These are phyloP conservation scores for Monosporozyma servazzii DNA, from an alignment of 805 yeast genomes.

Conservation along the genomic window DNA sequence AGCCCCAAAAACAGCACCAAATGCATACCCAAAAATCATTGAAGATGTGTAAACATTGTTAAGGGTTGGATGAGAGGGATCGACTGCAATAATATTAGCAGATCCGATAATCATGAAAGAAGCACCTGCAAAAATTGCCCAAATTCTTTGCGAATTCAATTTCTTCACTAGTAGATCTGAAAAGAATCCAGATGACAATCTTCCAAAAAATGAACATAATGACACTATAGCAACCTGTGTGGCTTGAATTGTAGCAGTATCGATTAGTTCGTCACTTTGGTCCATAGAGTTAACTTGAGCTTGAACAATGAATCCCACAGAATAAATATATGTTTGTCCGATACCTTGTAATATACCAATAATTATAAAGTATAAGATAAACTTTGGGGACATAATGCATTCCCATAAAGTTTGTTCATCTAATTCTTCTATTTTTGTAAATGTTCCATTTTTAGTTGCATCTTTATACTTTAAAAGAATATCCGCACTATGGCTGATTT, in stretches of 20 bases:
- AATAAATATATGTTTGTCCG: conserved; percentile 64
- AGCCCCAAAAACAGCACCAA: conserved; percentile 64
- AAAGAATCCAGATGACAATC: conserved; percentile 54
- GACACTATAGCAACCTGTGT: conserved; percentile 63
- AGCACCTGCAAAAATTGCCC: conserved; percentile 48
- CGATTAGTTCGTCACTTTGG: conserved; percentile 2
- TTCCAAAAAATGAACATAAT: conserved; percentile 53
- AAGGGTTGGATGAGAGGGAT: conserved; percentile 20
- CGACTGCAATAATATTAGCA: conserved; percentile 24
- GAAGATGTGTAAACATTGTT: conserved; percentile 42
- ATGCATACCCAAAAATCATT: conserved; percentile 49
- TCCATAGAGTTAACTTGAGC: conserved; percentile 32
- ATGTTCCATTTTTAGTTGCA: neutral
- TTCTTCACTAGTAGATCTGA: conserved; percentile 51
- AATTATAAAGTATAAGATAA: conserved; percentile 44
- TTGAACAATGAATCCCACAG: conserved; percentile 64
- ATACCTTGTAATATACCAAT: conserved; percentile 51
- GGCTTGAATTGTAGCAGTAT: conserved; percentile 44
- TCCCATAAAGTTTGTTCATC: conserved; percentile 1
- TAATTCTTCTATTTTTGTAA: neutral
- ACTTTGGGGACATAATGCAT: conserved; percentile 22
- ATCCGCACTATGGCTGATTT: conserved; percentile 15
- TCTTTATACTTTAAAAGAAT: neutral
- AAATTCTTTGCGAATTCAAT: conserved; percentile 48
- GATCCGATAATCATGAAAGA: conserved; percentile 25